A percentile compares a stretch with the other conserved stretches of the same genome.
These are phyloP conservation scores for Daedaleopsis nitida DNA, from an alignment of 768 basidiomycete genomes.

Conservation along the genomic window DNA sequence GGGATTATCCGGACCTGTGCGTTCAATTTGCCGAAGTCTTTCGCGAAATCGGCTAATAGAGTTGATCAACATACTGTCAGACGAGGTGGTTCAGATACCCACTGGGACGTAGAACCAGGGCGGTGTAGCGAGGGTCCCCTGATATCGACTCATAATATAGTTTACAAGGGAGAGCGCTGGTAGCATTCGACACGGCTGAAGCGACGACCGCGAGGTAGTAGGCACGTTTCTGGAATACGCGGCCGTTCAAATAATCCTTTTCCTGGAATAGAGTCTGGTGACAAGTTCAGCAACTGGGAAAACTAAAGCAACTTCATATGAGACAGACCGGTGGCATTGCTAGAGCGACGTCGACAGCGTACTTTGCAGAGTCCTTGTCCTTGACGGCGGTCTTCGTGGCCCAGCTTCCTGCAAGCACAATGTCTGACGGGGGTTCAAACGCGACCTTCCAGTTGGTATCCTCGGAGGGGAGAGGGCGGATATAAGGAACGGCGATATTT, in stretches of 20 bases:
- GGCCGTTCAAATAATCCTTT: constrained; percentile 88
- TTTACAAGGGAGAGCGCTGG: constrained; percentile 55
- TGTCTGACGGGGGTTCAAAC: constrained; percentile 76
- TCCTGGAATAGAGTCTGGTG: constrained; percentile 82
- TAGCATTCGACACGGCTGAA: constrained; percentile 50
- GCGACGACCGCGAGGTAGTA: constrained; percentile 87
- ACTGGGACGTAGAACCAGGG: constrained; percentile 58
- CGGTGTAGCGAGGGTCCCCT: constrained; percentile 66
- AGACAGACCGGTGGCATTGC: constrained; percentile 78
- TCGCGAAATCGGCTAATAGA: constrained; percentile 47
- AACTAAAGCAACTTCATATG: neutral
- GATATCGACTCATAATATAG: constrained; percentile 57
- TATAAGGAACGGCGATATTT: constrained; percentile 67
- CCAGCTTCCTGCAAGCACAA: constrained; percentile 87
- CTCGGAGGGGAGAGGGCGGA: constrained; percentile 67
- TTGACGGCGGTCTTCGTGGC: constrained; percentile 75
- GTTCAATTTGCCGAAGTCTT: constrained; percentile 68
- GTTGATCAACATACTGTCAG: neutral
- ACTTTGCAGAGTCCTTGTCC: constrained; percentile 62
- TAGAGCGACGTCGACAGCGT: constrained; percentile 77
- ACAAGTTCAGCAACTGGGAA: neutral
- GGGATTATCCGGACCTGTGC: constrained; percentile 77
- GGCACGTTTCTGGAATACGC: constrained; percentile 91
- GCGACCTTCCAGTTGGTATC: constrained; percentile 89
- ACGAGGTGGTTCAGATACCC: neutral